A percentile compares a stretch with the other conserved stretches of the same genome.
Conservation (phyloP, 345 rosid species). For the Linum tenue region DNA sequence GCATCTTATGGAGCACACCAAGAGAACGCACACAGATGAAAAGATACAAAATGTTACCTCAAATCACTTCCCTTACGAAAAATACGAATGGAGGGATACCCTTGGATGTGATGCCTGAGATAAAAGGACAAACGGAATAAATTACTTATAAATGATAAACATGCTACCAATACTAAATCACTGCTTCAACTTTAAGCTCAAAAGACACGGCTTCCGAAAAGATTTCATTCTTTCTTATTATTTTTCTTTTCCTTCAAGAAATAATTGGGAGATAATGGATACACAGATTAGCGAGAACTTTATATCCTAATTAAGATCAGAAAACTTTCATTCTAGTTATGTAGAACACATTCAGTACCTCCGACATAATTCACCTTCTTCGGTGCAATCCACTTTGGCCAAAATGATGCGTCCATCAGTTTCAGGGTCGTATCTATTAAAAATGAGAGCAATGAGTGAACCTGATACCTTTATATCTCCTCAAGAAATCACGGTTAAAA, state of each 20-base stretch:
- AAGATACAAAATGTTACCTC: constrained; percentile 32
- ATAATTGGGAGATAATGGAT: not conserved
- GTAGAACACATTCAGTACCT: constrained; percentile 39
- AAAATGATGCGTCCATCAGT: constrained; percentile 79
- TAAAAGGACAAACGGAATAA: constrained; percentile 3
- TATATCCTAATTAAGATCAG: not conserved
- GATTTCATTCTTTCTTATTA: not conserved
- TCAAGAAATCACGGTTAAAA: not conserved
- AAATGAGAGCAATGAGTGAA: constrained; percentile 10
- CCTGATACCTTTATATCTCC: constrained; percentile 7
- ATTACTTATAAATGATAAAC: not conserved
- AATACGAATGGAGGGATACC: constrained; percentile 96
- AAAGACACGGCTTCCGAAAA: not conserved
- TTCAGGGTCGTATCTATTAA: constrained; percentile 83
- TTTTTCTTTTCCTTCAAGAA: not conserved
- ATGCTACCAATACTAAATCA: not conserved
- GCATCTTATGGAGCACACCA: not conserved
- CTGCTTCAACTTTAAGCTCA: not conserved
- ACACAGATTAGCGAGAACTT: not conserved
- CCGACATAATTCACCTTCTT: constrained; percentile 66
- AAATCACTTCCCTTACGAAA: constrained; percentile 93
- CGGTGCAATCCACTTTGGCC: constrained; percentile 88
- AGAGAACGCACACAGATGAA: not conserved
- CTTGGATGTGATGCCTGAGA: constrained; percentile 88
- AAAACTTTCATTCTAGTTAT: too few relatives aligned